Evolutionary conservation across 352 stramenopile species (phyloP).

Genomic region (Pythium sp.): DNA sequence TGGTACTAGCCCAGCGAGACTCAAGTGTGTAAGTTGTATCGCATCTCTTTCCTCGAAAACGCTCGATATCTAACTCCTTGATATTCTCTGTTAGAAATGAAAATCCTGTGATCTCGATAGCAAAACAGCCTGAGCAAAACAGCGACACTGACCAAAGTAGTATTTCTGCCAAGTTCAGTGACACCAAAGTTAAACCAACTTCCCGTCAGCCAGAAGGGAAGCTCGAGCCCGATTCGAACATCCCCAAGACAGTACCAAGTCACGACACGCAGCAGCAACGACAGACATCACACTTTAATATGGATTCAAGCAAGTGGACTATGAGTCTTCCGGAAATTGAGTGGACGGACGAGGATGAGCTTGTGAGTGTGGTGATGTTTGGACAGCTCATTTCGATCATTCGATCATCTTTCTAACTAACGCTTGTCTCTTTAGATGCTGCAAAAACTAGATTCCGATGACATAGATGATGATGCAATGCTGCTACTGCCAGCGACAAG

Average conservation of each 20-base stretch:
- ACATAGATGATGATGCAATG: constrained; percentile 3
- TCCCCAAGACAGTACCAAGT: not conserved
- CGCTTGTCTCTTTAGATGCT: constrained; percentile 21
- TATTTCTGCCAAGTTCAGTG: not conserved
- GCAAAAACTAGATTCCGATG: constrained; percentile 26
- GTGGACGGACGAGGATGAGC: constrained; percentile 60
- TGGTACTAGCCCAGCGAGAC: constrained; percentile 12
- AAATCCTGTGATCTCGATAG: not conserved
- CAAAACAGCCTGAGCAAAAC: constrained; percentile 5
- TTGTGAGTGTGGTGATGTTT: constrained; percentile 19
- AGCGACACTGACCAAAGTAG: not conserved
- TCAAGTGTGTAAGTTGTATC: constrained; percentile 9
- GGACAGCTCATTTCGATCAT: not conserved
- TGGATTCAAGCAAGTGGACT: not conserved
- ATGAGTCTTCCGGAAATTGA: constrained; percentile 36
- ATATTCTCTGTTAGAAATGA: not conserved
- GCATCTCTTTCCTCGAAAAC: not conserved
- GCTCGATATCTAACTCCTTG: not conserved
- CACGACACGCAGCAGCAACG: not conserved
- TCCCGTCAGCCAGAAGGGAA: not conserved
- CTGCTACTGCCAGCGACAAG: not conserved
- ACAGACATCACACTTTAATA: not conserved
- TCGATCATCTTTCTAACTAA: not conserved
- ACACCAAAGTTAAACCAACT: not conserved
- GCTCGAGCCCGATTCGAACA: not conserved